These are phyloP conservation scores for Pythium myriotylum DNA, from an alignment of 352 stramenopile genomes.

Conservation along the genomic window DNA sequence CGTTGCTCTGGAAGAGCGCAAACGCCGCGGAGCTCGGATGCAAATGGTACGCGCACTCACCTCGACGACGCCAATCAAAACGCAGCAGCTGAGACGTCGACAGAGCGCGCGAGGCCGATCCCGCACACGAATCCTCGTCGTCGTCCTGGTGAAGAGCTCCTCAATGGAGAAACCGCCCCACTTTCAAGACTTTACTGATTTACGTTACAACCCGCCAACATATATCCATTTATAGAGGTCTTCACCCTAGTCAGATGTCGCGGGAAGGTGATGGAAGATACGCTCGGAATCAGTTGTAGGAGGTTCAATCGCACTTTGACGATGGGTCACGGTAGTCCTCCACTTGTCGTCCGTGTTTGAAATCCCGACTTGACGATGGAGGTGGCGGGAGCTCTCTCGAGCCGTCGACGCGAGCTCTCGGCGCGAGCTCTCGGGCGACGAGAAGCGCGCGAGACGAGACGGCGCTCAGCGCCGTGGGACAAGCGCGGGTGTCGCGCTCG, in stretches of 20 bases:
- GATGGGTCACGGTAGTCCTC: not conserved
- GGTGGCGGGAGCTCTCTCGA: too few species aligned
- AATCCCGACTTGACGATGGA: not conserved
- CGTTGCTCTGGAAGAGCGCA: not conserved
- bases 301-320: slow-evolving; percentile 17
- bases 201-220: slow-evolving; percentile 10
- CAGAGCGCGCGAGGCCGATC: not conserved
- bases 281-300: slow-evolving; percentile 3
- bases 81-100: not conserved
- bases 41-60: not conserved
- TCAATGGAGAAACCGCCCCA: slow-evolving; percentile 14
- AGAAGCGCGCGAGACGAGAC: too few species aligned
- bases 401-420: too few species aligned
- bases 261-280: slow-evolving; percentile 2
- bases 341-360: not conserved
- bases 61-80: slow-evolving; percentile 1
- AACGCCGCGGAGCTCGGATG: not conserved
- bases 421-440: too few species aligned
- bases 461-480: too few species aligned
- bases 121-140: not conserved
- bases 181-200: slow-evolving; percentile 3
- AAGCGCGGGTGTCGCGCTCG: too few species aligned
- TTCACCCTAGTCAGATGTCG: not conserved
- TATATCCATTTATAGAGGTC: slow-evolving; percentile 16
- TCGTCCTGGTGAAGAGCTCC: not conserved